Evolutionary conservation across 2,329 filamentous ascomycete genomes (phyloP), one percentile per base, ranked within the genome.

Genomic region (Fusarium sp.): DNA sequence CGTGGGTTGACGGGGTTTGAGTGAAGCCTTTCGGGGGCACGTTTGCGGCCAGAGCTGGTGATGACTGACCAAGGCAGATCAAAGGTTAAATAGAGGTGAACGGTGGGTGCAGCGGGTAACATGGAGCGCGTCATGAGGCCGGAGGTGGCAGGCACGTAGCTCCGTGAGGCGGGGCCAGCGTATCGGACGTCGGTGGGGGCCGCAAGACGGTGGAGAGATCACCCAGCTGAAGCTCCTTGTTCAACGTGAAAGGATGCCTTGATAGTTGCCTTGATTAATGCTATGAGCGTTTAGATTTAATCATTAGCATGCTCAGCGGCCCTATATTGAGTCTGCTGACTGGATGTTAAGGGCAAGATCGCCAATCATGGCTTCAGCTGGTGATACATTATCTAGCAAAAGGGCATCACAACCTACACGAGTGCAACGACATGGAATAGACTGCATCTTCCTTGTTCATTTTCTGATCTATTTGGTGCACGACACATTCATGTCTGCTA

Each of bases 101-200:
- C 61, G 57, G 50, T 57, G 52, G 61, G 52, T 64, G 56, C 43
- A 35, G 67, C 59, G 62, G 66, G 35, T 64, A 59, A 58, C 50
- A 25, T 37, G 56, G 62, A 66, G 73, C 63, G 73, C 76, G 72
- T 77, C 76, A 77, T 77, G 76, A 76, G 76, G 75, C 71, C 69
- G 54, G 57, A 72, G 67, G 60, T 56, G 45, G 45, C 50, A 54
- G 43, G 60, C 50, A 63, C 58, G 11, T 67, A 66, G 72, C 41
- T 57, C 60, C 58, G 67, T 68, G 65, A 75, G 72, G 72, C 54
- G 70, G 69, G 61, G 52, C 52, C 48, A 54, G 48, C 48, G 48
- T 54, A 54, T 54, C 48, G 48, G 48, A 54, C 48, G 27, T 20
- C 10, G 20, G 67, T 57, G 67, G 70, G 50, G 73, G 57, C 66